These are phyloP conservation scores for Erodium maritimum DNA, from an alignment of 345 rosid species.

Conservation along the genomic window DNA sequence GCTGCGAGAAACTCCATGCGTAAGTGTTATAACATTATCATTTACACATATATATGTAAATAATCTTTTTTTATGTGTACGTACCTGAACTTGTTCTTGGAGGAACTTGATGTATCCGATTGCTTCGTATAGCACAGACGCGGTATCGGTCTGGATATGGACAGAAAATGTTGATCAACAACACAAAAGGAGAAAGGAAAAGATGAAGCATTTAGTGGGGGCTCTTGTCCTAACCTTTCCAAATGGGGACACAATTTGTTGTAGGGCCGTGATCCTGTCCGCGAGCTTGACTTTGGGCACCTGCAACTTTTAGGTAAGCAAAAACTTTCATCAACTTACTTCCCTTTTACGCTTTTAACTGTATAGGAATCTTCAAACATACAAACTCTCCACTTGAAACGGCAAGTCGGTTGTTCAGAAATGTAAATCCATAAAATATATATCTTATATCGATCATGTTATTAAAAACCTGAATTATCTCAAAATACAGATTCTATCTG, in stretches of 20 bases:
- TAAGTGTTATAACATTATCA: background rate
- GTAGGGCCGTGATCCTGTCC: conserved; percentile 78
- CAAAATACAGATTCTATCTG: no score
- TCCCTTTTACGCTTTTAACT: background rate
- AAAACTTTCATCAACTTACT: background rate
- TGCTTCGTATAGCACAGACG: conserved; percentile 78
- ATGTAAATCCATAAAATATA: no score
- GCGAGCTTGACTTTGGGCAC: conserved; percentile 77
- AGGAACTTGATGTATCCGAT: conserved; percentile 61
- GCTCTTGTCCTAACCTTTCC: conserved; percentile 51
- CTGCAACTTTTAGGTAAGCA: conserved; percentile 25
- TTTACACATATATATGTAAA: no score
- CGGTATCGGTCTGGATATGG: conserved; percentile 70
- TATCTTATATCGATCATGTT: no score
- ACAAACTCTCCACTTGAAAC: no score
- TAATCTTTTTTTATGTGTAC: background rate
- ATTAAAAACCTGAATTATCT: no score
- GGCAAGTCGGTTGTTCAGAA: no score
- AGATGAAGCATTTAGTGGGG: conserved; percentile 2
- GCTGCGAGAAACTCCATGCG: conserved; percentile 21
- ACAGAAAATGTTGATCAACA: conserved; percentile 1
- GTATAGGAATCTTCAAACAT: no score
- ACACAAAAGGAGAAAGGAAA: conserved; percentile 1
- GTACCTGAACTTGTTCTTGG: conserved; percentile 82
- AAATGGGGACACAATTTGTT: conserved; percentile 91